phyloP scores from a whole-genome alignment of 2,329 filamentous ascomycete genomes.

The Alternaria infectoria region DNA sequence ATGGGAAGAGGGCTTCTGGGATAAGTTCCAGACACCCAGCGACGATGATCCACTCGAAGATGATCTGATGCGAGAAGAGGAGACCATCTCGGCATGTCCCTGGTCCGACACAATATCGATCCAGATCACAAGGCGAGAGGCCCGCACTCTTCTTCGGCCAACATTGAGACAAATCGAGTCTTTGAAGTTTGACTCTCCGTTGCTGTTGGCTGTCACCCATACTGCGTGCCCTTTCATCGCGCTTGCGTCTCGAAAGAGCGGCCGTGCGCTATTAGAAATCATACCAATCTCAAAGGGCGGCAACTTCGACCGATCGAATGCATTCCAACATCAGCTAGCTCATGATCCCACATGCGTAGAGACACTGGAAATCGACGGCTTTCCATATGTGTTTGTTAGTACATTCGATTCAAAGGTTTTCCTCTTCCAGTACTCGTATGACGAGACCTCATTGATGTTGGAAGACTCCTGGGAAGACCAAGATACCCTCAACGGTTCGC shows the following conservation, averaged over 20 bases:
- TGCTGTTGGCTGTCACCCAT: conserved; percentile 31
- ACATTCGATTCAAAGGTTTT: conserved; percentile 32
- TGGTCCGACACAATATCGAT: conserved; percentile 29
- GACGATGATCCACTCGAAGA: conserved; percentile 29
- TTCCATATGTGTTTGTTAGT: conserved; percentile 35
- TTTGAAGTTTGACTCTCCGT: conserved; percentile 19
- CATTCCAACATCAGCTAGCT: conserved; percentile 21
- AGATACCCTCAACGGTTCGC: conserved; percentile 1
- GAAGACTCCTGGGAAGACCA: conserved; percentile 16
- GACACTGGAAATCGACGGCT: conserved; percentile 28
- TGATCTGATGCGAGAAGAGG: conserved; percentile 35
- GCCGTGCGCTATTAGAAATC: conserved; percentile 30
- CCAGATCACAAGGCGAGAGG: conserved; percentile 39
- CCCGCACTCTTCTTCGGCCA: conserved; percentile 31
- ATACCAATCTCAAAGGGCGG: conserved; percentile 24
- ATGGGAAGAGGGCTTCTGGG: conserved; percentile 36
- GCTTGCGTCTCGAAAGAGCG: conserved; percentile 25
- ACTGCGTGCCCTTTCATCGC: conserved; percentile 23
- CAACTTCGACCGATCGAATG: conserved; percentile 13
- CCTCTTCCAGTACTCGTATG: conserved; percentile 23
- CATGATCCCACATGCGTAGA: conserved; percentile 45
- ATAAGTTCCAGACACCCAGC: conserved; percentile 28
- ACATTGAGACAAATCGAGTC: conserved; percentile 21
- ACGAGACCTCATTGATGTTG: conserved; percentile 9
- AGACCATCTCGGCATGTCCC: conserved; percentile 40